A percentile compares a stretch with the other conserved stretches of the same genome.
Conservation (phyloP, 192 early-diverging fungal species). For the Obelidium mucronatum region DNA sequence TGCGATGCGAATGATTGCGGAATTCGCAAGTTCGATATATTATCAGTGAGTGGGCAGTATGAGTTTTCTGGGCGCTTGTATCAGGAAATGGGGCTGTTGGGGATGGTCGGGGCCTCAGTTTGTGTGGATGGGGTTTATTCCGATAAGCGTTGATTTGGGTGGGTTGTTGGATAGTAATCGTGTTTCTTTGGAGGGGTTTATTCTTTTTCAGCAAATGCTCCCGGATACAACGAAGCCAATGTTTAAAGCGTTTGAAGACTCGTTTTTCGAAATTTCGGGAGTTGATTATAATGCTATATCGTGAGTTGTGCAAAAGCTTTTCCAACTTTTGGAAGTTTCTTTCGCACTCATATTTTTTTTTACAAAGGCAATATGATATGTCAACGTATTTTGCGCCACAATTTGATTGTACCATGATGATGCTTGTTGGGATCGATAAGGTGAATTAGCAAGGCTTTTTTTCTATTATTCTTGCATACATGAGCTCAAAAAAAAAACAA, state of each 20-base stretch:
- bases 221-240: background rate
- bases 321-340: too few species aligned
- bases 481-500: too few species aligned
- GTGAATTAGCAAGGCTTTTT: too few species aligned
- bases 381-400: background rate
- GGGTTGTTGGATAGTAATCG: background rate
- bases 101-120: conserved; percentile 1
- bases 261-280: background rate
- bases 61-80: background rate
- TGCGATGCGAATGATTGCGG: background rate
- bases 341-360: too few species aligned
- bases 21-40: background rate
- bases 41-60: background rate
- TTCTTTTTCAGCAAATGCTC: background rate
- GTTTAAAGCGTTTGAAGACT: background rate
- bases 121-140: conserved; percentile 4
- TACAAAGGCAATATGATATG: background rate
- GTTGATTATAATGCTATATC: background rate
- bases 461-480: too few species aligned
- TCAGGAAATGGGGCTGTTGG: background rate
- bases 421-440: conserved; percentile 26
- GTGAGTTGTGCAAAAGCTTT: too few species aligned
- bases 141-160: background rate
- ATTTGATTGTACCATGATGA: conserved; percentile 27
- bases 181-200: background rate